Percentiles rank a stretch among this genome's conserved stretches.
These are phyloP conservation scores for Sarcomyxa edulis DNA, from an alignment of 768 basidiomycete genomes.

Conservation along the genomic window DNA sequence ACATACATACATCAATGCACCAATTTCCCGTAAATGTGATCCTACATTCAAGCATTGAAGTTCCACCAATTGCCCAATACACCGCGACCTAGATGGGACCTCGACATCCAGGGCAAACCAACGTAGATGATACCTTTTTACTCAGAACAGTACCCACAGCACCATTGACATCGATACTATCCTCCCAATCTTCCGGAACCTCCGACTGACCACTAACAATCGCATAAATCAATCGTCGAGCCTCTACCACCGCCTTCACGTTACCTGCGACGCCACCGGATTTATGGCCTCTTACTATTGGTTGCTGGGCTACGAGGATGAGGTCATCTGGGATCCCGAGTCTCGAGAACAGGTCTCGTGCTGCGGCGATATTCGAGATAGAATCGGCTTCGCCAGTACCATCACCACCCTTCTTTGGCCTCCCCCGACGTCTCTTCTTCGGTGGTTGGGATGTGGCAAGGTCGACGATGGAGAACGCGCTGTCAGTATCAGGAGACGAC, in stretches of 20 bases:
- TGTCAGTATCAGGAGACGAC: conserved; percentile 30
- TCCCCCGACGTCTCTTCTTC: conserved; percentile 5
- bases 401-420: neutral
- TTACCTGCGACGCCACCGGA: conserved; percentile 48
- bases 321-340: no score
- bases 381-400: neutral
- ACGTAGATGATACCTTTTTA: no score
- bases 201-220: conserved; percentile 21
- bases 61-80: no score
- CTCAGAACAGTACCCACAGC: no score
- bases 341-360: conserved; percentile 24
- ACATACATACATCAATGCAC: no score
- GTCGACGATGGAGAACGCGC: conserved; percentile 14
- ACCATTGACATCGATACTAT: conserved; percentile 14
- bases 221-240: conserved; percentile 41
- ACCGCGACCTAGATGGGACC: no score
- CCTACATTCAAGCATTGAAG: no score
- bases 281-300: conserved; percentile 41
- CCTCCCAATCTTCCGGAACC: conserved; percentile 39
- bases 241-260: conserved; percentile 36
- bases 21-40: no score
- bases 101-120: no score
- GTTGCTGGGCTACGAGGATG: conserved; percentile 42
- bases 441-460: conserved; percentile 6
- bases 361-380: conserved; percentile 4